These are phyloP conservation scores for Senna siamea DNA, from an alignment of 306 rosid genomes.

Conservation along the genomic window DNA sequence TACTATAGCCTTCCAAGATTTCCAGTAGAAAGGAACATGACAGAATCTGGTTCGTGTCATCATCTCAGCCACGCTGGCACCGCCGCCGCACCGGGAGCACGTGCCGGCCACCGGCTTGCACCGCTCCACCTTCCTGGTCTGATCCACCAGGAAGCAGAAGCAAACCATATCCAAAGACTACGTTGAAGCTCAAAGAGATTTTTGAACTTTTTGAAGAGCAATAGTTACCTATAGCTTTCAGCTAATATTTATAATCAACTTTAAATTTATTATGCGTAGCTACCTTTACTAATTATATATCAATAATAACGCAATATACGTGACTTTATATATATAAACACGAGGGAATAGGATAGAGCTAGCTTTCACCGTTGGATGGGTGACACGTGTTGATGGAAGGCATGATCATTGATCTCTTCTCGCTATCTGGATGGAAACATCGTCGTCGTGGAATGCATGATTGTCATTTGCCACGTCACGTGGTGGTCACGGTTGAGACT, in stretches of 20 bases:
- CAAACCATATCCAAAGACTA: constrained; percentile 54
- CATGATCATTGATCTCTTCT: too few species aligned
- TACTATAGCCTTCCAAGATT: constrained; percentile 69
- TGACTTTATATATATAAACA: neutral
- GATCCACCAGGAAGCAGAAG: constrained; percentile 80
- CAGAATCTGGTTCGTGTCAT: constrained; percentile 72
- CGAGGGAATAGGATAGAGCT: too few species aligned
- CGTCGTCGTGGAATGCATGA: neutral
- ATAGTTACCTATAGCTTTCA: too few species aligned
- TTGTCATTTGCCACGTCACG: neutral
- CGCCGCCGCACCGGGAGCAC: constrained; percentile 74
- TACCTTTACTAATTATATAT: too few species aligned
- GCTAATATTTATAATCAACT: too few species aligned
- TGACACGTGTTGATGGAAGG: neutral
- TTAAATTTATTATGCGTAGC: too few species aligned
- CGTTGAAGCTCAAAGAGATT: too few species aligned
- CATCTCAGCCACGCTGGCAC: constrained; percentile 83
- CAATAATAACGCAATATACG: neutral
- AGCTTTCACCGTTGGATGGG: neutral
- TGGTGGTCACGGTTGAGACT: too few species aligned
- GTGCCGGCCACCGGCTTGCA: constrained; percentile 83
- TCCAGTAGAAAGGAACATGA: constrained; percentile 63
- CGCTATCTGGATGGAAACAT: too few species aligned
- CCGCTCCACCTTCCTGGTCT: constrained; percentile 58
- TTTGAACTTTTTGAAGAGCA: too few species aligned